Evolutionary conservation across 495 filamentous ascomycete genomes (phyloP), one percentile per base, ranked within the genome.

Genomic region (Penicillium daleae): DNA sequence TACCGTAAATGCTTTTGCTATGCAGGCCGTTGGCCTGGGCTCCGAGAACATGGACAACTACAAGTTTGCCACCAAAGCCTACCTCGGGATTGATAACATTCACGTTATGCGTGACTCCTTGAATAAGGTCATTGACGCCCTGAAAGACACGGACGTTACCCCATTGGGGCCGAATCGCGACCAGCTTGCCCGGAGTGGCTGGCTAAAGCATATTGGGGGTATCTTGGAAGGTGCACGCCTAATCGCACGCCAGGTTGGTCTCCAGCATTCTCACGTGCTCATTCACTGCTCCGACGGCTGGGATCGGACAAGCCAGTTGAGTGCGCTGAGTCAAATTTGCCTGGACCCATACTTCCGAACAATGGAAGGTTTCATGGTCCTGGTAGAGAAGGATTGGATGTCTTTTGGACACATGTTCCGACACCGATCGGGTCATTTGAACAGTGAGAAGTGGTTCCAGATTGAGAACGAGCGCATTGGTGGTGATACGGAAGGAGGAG

Each of bases 31-130:
- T 65, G 95, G 95, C 2, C 86, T 92, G 66, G 95, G 95, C 4
- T 97, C 92, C 0, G 95, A 99, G 72, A 97, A 97, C 65, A 97
- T 98, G 92, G 93, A 97, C 55, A 91, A 97, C 73, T 99, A 99
- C 74, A 90, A 87, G 54, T 93, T 92, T 68, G 92, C 92, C 31
- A 92, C 91, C 42, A 97, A 97, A 71, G 91, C 89, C 0, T 97
- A 95, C 67, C 82, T 99, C n/a, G 93, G 93, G 49, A 99, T 99
- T 69, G 95, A 96, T 72, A 99, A 99, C 66, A 98, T 99, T 61
- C 95, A 99, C 71, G 94, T 97, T 58, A 99, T 99, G 95, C 84
- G 95, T 60, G 90, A 92, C 53, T 97, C 94, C 3, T 76, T 99
- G 56, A 87, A 90, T 48, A 96, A 91, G 59, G 91, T 99, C 26